Base-by-base conservation (phyloP, 208 protist genomes). In the Leishmania guyanensis region DNA sequence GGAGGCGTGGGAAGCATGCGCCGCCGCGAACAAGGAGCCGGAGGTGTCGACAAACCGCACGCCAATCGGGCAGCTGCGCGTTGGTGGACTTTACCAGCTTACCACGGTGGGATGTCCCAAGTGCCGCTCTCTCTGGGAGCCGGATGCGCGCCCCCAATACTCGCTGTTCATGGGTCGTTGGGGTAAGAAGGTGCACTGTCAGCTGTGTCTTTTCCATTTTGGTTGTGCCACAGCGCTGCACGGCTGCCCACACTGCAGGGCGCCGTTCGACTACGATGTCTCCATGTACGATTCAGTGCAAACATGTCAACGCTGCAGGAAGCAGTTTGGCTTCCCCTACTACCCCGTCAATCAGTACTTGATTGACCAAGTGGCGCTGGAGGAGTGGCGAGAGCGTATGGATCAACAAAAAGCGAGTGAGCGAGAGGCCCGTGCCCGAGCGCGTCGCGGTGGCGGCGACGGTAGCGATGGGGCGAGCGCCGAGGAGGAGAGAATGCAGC, bases 131-230 rank as follows among this genome's bases (percentile, higher is more conserved):
- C 66, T 43, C 33, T 97, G 94, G 92, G 86, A 92, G 75, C 91
- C 92, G 0, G 94, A 97, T 83, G 71, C 86, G 9, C 88, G 88
- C 53, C 90, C 89, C 75, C 94, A 97, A 78, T 97, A 97, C 86
- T 91, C 91, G 14, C 90, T 97, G 50, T 96, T 97, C 81, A 97
- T 97, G 94, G 94, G 94, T 39, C 79, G 86, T 51, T 92, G 90
- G 81, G 91, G 90, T 12, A 90, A 91, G 86, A 92, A 90, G 77
- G 89, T 95, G 56, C 94, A 97, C 86, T 97, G 94, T 79, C 92
- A 97, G 74, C 85, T 93, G 68, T 97, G 94, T 68, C 89, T 97
- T 36, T 91, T 94, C 65, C 83, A 87, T 3, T 97, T 96, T 77
- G 94, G 94, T 46, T 91, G 86, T 54, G 91, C 92, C 22, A 95